Percentiles rank a stretch among this genome's conserved stretches.
phyloP scores from a whole-genome alignment of 2,329 filamentous ascomycete species.

The Scedosporium apiospermum region DNA sequence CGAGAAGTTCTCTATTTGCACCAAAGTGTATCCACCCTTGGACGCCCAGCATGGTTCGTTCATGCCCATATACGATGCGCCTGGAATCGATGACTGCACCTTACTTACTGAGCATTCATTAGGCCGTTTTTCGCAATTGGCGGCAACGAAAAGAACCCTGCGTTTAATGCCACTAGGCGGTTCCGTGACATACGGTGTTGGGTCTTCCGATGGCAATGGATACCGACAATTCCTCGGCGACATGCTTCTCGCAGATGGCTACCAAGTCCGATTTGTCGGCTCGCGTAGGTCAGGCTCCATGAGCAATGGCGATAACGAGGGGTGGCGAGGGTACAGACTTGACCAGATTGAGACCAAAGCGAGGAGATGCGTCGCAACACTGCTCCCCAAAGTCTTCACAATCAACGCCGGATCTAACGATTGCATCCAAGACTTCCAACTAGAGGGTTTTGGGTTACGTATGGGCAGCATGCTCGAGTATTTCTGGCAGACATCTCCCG shows the following conservation, averaged over 20 bases:
- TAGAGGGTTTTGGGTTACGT: slow-evolving; percentile 17
- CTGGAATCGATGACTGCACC: too few relatives aligned
- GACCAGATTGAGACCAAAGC: slow-evolving; percentile 23
- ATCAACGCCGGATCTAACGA: slow-evolving; percentile 31
- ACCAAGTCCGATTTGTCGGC: slow-evolving; percentile 25
- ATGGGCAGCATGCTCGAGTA: slow-evolving; percentile 19
- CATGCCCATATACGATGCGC: too few relatives aligned
- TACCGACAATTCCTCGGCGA: slow-evolving; percentile 25
- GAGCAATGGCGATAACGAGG: slow-evolving; percentile 25
- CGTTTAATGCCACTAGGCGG: slow-evolving; percentile 26
- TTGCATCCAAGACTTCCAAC: slow-evolving; percentile 20
- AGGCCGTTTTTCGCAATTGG: too few relatives aligned
- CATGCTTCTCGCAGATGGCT: slow-evolving; percentile 18
- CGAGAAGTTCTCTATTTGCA: too few relatives aligned
- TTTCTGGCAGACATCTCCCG: slow-evolving; percentile 18
- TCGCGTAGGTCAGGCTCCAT: slow-evolving; percentile 24
- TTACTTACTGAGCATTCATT: too few relatives aligned
- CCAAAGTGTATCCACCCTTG: too few relatives aligned
- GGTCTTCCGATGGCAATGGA: slow-evolving; percentile 23
- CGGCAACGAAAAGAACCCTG: too few relatives aligned
- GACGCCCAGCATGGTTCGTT: too few relatives aligned
- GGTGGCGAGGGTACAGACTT: slow-evolving; percentile 24
- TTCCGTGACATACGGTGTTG: slow-evolving; percentile 24
- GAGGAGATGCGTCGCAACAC: slow-evolving; percentile 13
- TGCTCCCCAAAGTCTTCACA: slow-evolving; percentile 24